phyloP scores from a whole-genome alignment of 352 stramenopile species.

The Globisporangium polare region DNA sequence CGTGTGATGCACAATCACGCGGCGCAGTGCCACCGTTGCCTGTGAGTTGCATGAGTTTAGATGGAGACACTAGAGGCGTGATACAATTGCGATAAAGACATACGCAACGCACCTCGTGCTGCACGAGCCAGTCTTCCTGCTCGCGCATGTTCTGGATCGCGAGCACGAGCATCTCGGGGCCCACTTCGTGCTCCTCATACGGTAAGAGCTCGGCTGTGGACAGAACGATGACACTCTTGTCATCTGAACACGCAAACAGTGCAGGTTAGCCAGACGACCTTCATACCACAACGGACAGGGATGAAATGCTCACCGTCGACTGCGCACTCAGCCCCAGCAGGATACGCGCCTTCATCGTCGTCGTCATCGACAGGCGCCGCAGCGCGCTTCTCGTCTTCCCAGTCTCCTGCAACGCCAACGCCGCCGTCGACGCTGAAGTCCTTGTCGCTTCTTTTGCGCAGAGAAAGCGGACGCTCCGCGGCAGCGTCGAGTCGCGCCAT shows the following conservation, averaged over 20 bases:
- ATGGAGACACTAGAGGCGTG: background rate
- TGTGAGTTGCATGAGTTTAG: slow-evolving; percentile 1
- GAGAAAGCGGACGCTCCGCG: background rate
- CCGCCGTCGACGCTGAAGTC: background rate
- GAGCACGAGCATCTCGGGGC: slow-evolving; percentile 12
- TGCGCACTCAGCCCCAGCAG: background rate
- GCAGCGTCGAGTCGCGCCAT: slow-evolving; percentile 11
- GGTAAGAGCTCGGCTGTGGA: slow-evolving; percentile 36
- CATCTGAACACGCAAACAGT: slow-evolving; percentile 16
- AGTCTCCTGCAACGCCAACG: background rate
- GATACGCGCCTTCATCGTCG: background rate
- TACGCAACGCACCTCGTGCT: slow-evolving; percentile 40
- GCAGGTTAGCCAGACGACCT: slow-evolving; percentile 1
- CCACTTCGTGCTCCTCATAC: slow-evolving; percentile 15
- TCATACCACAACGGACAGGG: slow-evolving; percentile 3
- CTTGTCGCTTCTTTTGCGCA: background rate
- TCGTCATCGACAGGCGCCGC: slow-evolving; percentile 12
- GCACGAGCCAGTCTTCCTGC: slow-evolving; percentile 48
- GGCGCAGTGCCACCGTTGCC: slow-evolving; percentile 44
- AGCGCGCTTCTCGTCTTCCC: slow-evolving; percentile 13
- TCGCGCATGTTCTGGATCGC: slow-evolving; percentile 27
- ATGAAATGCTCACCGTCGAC: background rate
- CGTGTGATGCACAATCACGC: slow-evolving; percentile 52
- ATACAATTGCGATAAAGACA: background rate
- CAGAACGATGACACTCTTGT: slow-evolving; percentile 42